phyloP scores from a whole-genome alignment of 1,284 basidiomycete species.

The Salmacisia buchloeana region DNA sequence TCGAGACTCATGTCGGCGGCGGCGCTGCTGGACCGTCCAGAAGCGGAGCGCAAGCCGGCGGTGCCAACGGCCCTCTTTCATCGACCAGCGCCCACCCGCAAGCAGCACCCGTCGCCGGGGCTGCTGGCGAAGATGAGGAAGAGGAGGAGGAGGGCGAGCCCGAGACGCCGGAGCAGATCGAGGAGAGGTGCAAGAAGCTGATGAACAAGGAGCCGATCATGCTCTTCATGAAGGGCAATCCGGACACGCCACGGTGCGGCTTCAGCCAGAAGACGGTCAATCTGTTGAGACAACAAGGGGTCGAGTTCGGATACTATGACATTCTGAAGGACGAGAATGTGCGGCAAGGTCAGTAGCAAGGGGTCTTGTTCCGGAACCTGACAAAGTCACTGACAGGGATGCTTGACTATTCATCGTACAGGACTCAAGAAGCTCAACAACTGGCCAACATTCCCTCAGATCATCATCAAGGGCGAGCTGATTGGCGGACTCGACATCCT shows the following conservation, averaged over 20 bases:
- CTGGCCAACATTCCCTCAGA: constrained; percentile 69
- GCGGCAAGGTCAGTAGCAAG: constrained; percentile 56
- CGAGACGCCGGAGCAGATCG: constrained; percentile 66
- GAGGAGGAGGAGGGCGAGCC: constrained; percentile 20
- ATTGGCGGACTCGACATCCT: constrained; percentile 61
- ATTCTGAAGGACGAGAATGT: constrained; percentile 69
- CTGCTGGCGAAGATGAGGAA: constrained; percentile 22
- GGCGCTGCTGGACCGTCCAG: constrained; percentile 22
- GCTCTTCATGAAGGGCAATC: constrained; percentile 96
- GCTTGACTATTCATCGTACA: not conserved
- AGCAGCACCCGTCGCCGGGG: constrained; percentile 34
- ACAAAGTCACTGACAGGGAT: not conserved
- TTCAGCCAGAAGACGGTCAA: constrained; percentile 69
- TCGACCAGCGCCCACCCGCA: constrained; percentile 33
- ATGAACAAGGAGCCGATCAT: constrained; percentile 69
- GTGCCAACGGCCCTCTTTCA: constrained; percentile 25
- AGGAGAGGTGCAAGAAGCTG: constrained; percentile 60
- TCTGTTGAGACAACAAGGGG: constrained; percentile 60
- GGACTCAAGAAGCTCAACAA: constrained; percentile 77
- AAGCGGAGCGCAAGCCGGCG: not conserved
- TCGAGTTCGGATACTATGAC: constrained; percentile 68
- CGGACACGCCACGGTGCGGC: constrained; percentile 66
- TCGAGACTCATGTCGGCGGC: constrained; percentile 55
- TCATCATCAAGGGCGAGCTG: constrained; percentile 66
- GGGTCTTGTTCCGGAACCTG: not conserved